Conservation (phyloP, 345 rosid genomes). For the Noccaea caerulescens region DNA sequence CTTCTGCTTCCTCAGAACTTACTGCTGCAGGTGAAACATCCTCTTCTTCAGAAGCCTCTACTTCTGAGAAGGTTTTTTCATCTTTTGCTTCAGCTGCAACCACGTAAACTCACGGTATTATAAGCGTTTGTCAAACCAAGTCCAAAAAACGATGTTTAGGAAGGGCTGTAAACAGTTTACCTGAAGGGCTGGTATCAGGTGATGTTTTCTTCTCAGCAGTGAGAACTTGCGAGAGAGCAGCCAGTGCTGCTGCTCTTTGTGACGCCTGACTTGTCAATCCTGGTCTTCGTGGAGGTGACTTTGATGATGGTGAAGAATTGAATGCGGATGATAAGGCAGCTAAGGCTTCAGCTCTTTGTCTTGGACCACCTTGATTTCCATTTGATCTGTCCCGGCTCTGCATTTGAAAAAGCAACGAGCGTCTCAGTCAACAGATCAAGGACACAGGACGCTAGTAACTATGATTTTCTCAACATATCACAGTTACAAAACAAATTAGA, state of each 20-base stretch:
- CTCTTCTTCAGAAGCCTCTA: conserved; percentile 53
- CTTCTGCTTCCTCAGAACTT: conserved; percentile 47
- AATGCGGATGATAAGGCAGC: conserved; percentile 86
- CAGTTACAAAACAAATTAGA: not conserved
- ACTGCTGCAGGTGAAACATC: conserved; percentile 44
- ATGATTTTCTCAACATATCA: not conserved
- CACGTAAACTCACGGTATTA: conserved; percentile 8
- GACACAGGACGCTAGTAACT: conserved; percentile 17
- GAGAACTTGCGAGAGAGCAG: conserved; percentile 92
- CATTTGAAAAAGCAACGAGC: conserved; percentile 24
- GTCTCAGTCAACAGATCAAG: conserved; percentile 9
- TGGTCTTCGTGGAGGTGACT: conserved; percentile 52
- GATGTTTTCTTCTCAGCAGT: conserved; percentile 79
- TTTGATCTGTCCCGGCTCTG: conserved; percentile 64
- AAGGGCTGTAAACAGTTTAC: conserved; percentile 45
- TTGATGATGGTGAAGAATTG: conserved; percentile 60
- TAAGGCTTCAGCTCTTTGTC: conserved; percentile 85
- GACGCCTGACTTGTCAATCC: conserved; percentile 58
- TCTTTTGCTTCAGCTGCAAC: conserved; percentile 51
- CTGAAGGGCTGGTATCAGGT: conserved; percentile 54
- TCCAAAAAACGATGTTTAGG: not conserved
- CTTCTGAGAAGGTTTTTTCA: conserved; percentile 54
- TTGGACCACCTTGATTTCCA: conserved; percentile 67
- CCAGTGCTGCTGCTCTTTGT: conserved; percentile 96
- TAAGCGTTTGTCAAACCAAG: not conserved